phyloP scores from a whole-genome alignment of 2,329 filamentous ascomycete species.

The Monosporascus ibericus region DNA sequence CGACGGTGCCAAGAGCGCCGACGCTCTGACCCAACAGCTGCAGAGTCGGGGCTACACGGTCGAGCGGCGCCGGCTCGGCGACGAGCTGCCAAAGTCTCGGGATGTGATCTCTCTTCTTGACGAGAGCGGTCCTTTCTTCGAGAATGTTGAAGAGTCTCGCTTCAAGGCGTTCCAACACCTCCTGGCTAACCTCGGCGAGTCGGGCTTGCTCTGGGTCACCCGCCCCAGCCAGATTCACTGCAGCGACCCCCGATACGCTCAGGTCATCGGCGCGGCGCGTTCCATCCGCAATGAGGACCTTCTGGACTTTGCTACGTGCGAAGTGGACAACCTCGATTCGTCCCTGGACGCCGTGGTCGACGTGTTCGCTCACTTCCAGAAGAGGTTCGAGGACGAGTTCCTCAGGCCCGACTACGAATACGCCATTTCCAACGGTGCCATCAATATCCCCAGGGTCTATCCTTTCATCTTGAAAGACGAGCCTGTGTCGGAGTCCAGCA shows the following conservation, averaged over 20 bases:
- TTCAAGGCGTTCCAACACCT: constrained; percentile 10
- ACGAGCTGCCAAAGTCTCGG: constrained; percentile 8
- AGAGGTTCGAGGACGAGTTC: constrained; percentile 5
- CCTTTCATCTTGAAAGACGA: constrained; percentile 17
- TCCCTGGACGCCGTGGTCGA: constrained; percentile 3
- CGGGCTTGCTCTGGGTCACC: constrained; percentile 27
- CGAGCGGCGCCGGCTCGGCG: constrained; percentile 7
- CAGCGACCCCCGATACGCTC: constrained; percentile 20
- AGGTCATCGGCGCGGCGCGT: constrained; percentile 22
- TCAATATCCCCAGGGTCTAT: constrained; percentile 19
- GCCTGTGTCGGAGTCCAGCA: constrained; percentile 7
- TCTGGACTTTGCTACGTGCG: constrained; percentile 22
- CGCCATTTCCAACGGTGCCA: constrained; percentile 14
- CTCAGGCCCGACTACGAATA: constrained; percentile 25
- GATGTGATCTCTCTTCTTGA: constrained; percentile 23
- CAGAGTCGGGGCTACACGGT: constrained; percentile 11
- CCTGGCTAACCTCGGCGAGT: constrained; percentile 3
- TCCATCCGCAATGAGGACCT: constrained; percentile 23
- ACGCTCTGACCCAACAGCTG: constrained; percentile 5
- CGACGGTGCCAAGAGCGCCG: not conserved
- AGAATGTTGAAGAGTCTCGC: constrained; percentile 9
- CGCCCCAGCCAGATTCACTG: constrained; percentile 19
- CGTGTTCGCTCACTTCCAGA: constrained; percentile 14
- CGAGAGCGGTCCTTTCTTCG: constrained; percentile 16
- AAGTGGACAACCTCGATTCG: constrained; percentile 17